Base-by-base conservation (phyloP, 768 basidiomycete genomes). In the Boletus huronensis region DNA sequence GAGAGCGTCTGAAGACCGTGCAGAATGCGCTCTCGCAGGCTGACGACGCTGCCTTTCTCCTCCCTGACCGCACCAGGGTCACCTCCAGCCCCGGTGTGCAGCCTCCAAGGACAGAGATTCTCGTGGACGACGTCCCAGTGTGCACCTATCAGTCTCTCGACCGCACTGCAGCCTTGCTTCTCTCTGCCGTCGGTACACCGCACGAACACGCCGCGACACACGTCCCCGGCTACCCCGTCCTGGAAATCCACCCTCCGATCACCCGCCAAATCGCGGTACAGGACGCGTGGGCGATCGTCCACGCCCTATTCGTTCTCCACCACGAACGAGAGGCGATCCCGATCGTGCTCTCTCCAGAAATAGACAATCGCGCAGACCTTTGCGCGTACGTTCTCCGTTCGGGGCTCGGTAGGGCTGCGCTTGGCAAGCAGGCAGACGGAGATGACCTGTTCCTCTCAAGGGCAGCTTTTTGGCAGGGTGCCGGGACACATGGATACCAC, bases 391-490 rank as follows among this genome's bases (percentile, higher is more conserved):
- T 81, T 32, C 55, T 74, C 29, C 57, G 59, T 29, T 70, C 76
- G 2, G 79, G 78, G 0, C 67, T 80, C 10, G 64, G 64, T 9
- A 56, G 64, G 21, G 48, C 38, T 9, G 58, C 62, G 6, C 43
- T 44, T 0, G 16, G 50, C 29, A 36, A 31, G n/a, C 58, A 32
- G 40, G 51, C 47, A 19, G 44, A 57, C 6, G 50, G 61, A 13
- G 59, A 65, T 11, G 64, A 70, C 16, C 54, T 77, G 42, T 77
- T 77, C 63, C 69, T 81, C 49, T 69, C 69, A 10, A 69, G 77
- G 26, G 65, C 73, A 0, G 63, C 76, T 0, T 81, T 81, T 63
- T 81, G 79, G 79, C 79, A 80, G 54, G 79, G 74, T 5, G 79
- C 78, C 1, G 80, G 78, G 13, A 74, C 73, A 6, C 65, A 49